These are phyloP conservation scores for Colletotrichum echinochloae DNA, from an alignment of 2,329 filamentous ascomycete genomes.

Conservation along the genomic window DNA sequence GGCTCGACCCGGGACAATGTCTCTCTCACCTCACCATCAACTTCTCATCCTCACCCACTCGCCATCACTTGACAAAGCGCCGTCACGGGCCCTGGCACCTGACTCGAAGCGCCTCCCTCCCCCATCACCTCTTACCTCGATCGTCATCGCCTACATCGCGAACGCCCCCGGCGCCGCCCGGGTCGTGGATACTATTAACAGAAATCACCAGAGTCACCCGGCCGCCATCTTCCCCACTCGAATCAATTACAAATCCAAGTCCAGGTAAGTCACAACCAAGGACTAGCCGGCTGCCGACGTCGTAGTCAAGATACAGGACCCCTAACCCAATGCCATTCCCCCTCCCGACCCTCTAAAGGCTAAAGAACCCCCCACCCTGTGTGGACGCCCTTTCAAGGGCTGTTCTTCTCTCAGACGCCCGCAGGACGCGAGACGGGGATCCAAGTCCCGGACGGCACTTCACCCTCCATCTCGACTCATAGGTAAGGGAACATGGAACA, in stretches of 20 bases:
- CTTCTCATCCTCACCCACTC: not conserved
- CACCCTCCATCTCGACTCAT: not conserved
- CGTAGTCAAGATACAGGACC: not conserved
- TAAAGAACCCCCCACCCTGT: not conserved
- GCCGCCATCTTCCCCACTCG: not conserved
- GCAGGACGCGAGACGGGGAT: not conserved
- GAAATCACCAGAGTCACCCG: not conserved
- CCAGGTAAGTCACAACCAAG: not conserved
- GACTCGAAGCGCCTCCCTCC: not conserved
- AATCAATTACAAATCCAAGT: too few relatives aligned
- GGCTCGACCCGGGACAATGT: not conserved
- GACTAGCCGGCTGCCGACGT: not conserved
- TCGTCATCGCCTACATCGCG: not conserved
- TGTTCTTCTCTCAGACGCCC: not conserved
- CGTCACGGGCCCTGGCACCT: not conserved
- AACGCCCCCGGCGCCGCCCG: too few relatives aligned
- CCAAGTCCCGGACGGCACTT: not conserved
- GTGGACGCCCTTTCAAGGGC: not conserved
- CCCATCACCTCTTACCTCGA: not conserved
- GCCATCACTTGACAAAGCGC: slow-evolving; percentile 2
- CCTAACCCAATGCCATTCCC: not conserved
- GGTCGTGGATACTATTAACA: not conserved
- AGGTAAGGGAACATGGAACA: not conserved
- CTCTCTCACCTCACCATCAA: not conserved
- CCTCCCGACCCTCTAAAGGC: not conserved